A percentile compares a stretch with the other conserved stretches of the same genome.
Evolutionary conservation across 495 filamentous ascomycete species (phyloP).

Genomic region (Penicillium robsamsonii): DNA sequence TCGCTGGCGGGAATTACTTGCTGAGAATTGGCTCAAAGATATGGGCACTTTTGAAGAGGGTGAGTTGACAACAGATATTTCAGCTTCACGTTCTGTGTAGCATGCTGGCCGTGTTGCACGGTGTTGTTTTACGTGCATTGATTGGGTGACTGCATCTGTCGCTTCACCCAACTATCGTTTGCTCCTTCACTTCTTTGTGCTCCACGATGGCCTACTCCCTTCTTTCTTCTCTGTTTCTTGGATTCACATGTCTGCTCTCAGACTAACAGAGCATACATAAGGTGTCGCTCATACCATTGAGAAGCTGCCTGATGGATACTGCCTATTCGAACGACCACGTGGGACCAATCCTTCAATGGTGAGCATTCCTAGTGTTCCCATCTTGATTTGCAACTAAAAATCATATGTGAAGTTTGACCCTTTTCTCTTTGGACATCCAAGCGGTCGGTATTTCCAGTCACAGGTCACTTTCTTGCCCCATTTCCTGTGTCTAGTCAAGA

Average conservation of each 20-base stretch:
- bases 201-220: not conserved
- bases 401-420: constrained; percentile 40
- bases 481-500: constrained; percentile 32
- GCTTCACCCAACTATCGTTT: not conserved
- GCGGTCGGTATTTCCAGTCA: constrained; percentile 49
- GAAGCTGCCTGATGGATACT: constrained; percentile 55
- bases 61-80: constrained; percentile 21
- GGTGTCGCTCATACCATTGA: constrained; percentile 51
- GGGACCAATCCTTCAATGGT: constrained; percentile 35
- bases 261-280: constrained; percentile 20
- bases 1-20: constrained; percentile 34
- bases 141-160: not conserved
- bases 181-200: not conserved
- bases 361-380: constrained; percentile 15
- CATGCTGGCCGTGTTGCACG: not conserved
- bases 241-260: not conserved
- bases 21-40: constrained; percentile 38
- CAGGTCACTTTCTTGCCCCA: constrained; percentile 55
- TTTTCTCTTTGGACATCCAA: constrained; percentile 57
- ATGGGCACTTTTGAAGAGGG: constrained; percentile 32
- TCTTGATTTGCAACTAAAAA: constrained; percentile 6
- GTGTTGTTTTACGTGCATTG: not conserved
- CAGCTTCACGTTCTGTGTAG: not conserved
- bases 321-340: constrained; percentile 46
- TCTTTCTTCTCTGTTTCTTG: not conserved